These are phyloP conservation scores for Capsicum baccatum DNA, from an alignment of 257 asterid genomes.

Conservation along the genomic window DNA sequence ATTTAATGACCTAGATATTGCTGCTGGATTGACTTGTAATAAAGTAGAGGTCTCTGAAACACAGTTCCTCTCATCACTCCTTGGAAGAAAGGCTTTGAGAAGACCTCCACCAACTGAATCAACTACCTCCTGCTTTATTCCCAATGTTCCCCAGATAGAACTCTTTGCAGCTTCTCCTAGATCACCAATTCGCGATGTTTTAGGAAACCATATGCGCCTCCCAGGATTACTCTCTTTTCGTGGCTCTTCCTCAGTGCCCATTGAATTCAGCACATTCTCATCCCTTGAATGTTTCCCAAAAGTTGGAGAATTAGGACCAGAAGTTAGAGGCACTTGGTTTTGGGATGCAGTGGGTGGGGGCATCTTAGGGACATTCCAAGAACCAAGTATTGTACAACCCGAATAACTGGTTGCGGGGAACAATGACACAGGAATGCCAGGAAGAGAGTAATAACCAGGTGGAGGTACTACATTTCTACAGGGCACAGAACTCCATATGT, in stretches of 20 bases:
- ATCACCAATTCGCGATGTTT: constrained; percentile 70
- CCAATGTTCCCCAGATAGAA: constrained; percentile 78
- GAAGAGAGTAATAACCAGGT: constrained; percentile 49
- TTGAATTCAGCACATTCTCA: constrained; percentile 38
- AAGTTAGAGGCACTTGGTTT: constrained; percentile 35
- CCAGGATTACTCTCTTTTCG: constrained; percentile 44
- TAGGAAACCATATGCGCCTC: constrained; percentile 74
- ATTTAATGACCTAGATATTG: constrained; percentile 68
- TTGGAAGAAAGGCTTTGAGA: constrained; percentile 61
- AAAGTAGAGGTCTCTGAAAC: constrained; percentile 56
- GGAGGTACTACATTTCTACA: constrained; percentile 53
- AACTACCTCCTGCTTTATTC: constrained; percentile 54
- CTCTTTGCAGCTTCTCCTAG: constrained; percentile 80
- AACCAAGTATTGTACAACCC: constrained; percentile 55
- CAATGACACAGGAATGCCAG: constrained; percentile 62
- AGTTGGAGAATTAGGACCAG: constrained; percentile 50
- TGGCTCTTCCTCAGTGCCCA: constrained; percentile 24
- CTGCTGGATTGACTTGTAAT: constrained; percentile 85
- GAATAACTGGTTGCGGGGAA: constrained; percentile 67
- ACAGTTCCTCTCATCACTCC: constrained; percentile 48
- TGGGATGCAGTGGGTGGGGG: constrained; percentile 33
- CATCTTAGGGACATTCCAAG: constrained; percentile 53
- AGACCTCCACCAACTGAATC: constrained; percentile 55
- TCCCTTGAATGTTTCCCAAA: constrained; percentile 68
- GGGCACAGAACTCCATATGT: constrained; percentile 61